Percentiles rank a stretch among this genome's conserved stretches.
These are phyloP conservation scores for Blastobotrys malaysiensis DNA, from an alignment of 1,139 yeast genomes.

Conservation along the genomic window DNA sequence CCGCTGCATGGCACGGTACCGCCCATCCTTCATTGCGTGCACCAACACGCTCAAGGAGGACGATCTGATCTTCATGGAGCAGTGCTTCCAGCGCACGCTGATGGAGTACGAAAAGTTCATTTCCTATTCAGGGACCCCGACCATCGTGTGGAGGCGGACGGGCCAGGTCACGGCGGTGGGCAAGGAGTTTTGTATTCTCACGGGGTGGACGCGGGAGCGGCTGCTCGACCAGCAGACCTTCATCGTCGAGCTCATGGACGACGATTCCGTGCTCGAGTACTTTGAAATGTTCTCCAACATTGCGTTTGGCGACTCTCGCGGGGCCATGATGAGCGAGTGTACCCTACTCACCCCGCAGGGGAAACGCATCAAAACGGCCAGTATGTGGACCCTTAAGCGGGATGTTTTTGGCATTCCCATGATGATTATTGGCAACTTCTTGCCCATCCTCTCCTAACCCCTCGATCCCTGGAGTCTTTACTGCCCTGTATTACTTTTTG, in stretches of 20 bases:
- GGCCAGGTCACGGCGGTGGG: constrained; percentile 93
- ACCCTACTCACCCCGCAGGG: constrained; percentile 59
- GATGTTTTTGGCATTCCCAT: constrained; percentile 91
- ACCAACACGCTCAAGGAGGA: constrained; percentile 84
- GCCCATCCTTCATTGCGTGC: constrained; percentile 91
- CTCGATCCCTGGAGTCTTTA: not conserved
- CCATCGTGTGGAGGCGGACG: constrained; percentile 90
- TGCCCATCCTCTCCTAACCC: constrained; percentile 10
- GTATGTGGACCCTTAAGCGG: constrained; percentile 86
- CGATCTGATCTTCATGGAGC: constrained; percentile 90
- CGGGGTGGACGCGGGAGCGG: constrained; percentile 80
- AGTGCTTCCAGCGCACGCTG: constrained; percentile 85
- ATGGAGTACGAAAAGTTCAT: constrained; percentile 82
- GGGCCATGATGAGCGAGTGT: constrained; percentile 80
- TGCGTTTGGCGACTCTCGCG: constrained; percentile 89
- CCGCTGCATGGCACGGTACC: constrained; percentile 77
- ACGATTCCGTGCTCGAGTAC: constrained; percentile 77
- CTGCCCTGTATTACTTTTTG: not conserved
- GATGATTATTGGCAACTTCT: constrained; percentile 81
- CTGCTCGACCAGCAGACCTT: constrained; percentile 50
- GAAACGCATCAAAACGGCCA: constrained; percentile 54
- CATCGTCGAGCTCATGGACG: constrained; percentile 86
- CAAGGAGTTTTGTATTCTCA: constrained; percentile 78
- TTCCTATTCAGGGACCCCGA: constrained; percentile 83
- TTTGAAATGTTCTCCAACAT: constrained; percentile 78